A percentile compares a stretch with the other conserved stretches of the same genome.
Conservation (phyloP, 2,329 filamentous ascomycete species). For the Fusarium pilosicola region DNA sequence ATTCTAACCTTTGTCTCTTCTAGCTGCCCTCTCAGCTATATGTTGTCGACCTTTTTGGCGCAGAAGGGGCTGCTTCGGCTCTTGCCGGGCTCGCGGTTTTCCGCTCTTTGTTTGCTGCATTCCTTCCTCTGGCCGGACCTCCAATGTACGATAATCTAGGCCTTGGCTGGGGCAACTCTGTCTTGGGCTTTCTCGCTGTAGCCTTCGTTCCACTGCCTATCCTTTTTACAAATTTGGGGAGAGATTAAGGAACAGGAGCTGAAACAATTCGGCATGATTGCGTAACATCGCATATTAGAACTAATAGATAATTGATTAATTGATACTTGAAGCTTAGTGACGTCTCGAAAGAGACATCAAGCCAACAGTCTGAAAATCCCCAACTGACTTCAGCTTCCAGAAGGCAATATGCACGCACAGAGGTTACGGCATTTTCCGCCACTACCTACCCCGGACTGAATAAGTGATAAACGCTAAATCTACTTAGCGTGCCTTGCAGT, state of each 20-base stretch:
- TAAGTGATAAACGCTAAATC: neutral
- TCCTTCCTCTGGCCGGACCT: neutral
- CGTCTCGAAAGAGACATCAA: too few species aligned
- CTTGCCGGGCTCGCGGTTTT: neutral
- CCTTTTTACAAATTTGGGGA: neutral
- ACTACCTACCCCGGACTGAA: neutral
- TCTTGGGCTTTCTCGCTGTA: neutral
- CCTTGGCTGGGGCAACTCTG: neutral
- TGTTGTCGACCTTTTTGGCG: neutral
- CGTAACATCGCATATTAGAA: too few species aligned
- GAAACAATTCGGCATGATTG: neutral
- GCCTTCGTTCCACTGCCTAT: neutral
- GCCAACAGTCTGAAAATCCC: too few species aligned
- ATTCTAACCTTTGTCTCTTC: neutral
- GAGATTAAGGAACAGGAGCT: neutral
- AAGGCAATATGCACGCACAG: too few species aligned
- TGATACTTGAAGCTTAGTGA: too few species aligned
- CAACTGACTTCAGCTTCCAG: too few species aligned
- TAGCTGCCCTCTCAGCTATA: neutral
- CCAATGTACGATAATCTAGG: neutral
- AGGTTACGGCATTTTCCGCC: neutral
- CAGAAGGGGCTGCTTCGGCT: neutral
- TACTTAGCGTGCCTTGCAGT: neutral
- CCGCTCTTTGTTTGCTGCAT: neutral
- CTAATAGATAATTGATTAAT: too few species aligned